Evolutionary conservation across 2,329 filamentous ascomycete species (phyloP).

Genomic region (Penicillium sp.): DNA sequence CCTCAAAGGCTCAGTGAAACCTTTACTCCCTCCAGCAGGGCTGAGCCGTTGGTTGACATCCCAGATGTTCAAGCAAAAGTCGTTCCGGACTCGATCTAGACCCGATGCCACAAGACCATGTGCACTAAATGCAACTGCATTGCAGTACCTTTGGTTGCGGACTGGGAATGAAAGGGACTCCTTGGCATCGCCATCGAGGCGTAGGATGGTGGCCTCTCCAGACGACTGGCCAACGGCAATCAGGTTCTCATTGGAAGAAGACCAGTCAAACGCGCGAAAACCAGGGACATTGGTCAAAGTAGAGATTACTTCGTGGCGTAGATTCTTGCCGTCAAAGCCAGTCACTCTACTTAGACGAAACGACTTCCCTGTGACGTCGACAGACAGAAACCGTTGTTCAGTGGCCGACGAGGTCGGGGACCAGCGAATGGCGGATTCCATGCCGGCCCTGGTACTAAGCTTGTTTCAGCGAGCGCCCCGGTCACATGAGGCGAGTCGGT

Average conservation of each 20-base stretch:
- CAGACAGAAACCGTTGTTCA: conserved; percentile 59
- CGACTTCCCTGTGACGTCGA: conserved; percentile 60
- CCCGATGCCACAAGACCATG: conserved; percentile 60
- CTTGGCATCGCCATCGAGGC: conserved; percentile 53
- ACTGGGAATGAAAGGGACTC: conserved; percentile 55
- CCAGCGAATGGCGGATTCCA: conserved; percentile 60
- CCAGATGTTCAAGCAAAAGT: conserved; percentile 65
- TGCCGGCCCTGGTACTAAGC: conserved; percentile 16
- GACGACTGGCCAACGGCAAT: conserved; percentile 62
- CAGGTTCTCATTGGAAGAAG: conserved; percentile 56
- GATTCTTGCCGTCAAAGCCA: conserved; percentile 36
- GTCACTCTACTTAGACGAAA: conserved; percentile 57
- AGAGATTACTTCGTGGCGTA: conserved; percentile 55
- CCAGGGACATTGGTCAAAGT: conserved; percentile 57
- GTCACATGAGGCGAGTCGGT: neutral
- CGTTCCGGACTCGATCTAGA: conserved; percentile 62
- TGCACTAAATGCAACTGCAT: conserved; percentile 61
- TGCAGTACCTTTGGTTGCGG: conserved; percentile 63
- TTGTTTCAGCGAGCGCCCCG: neutral
- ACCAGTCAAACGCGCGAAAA: conserved; percentile 67
- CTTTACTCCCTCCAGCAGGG: conserved; percentile 33
- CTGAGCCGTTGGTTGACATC: conserved; percentile 54
- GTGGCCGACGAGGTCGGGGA: conserved; percentile 57
- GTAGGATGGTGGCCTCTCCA: conserved; percentile 60
- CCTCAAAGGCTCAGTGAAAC: conserved; percentile 52